These are phyloP conservation scores for Xylaria castorea DNA, from an alignment of 495 filamentous ascomycete species.

Conservation along the genomic window DNA sequence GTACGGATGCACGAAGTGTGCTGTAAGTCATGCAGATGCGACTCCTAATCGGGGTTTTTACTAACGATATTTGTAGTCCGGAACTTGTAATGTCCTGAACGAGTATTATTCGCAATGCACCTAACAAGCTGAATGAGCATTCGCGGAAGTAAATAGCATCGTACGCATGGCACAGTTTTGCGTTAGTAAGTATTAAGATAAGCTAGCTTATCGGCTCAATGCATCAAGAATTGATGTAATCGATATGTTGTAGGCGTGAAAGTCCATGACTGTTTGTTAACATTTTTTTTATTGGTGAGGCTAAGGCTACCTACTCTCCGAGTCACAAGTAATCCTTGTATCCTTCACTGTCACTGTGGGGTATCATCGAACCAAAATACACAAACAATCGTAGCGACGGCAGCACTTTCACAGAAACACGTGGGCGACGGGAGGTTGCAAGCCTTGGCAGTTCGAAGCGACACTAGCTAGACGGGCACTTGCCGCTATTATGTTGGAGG, in stretches of 20 bases:
- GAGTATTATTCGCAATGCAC: slow-evolving; percentile 50
- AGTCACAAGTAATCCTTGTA: background rate
- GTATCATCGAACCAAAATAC: slow-evolving; percentile 20
- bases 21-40: slow-evolving; percentile 37
- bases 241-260: background rate
- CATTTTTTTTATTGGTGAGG: background rate
- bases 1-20: slow-evolving; percentile 52
- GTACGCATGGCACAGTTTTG: background rate
- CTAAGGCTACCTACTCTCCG: slow-evolving; percentile 17
- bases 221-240: background rate
- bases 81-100: slow-evolving; percentile 35
- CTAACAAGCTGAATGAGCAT: slow-evolving; percentile 24
- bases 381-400: background rate
- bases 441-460: background rate
- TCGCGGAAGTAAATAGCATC: background rate
- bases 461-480: background rate
- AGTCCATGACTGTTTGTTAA: background rate
- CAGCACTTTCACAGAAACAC: slow-evolving; percentile 5
- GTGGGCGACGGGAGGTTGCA: background rate
- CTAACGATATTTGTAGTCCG: slow-evolving; percentile 31
- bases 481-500: slow-evolving; percentile 55
- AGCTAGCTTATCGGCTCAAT: background rate
- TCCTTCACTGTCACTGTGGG: slow-evolving; percentile 9
- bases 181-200: background rate
- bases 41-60: background rate